Base-by-base conservation (phyloP, 2,329 filamentous ascomycete species). In the Pseudovirgaria hyperparasitica region DNA sequence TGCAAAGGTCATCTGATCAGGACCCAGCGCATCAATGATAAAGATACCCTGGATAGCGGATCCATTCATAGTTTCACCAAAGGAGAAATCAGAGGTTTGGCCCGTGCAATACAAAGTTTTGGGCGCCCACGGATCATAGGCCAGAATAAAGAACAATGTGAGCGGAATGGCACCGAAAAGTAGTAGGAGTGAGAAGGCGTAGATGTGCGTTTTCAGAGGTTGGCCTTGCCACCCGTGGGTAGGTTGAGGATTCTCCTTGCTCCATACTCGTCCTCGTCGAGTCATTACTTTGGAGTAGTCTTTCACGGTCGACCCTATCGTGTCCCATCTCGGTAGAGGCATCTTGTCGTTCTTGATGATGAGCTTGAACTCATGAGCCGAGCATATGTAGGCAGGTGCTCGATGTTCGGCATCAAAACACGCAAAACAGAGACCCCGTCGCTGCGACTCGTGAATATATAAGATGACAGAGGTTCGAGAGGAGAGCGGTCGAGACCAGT, bases 1-100 rank as follows among this genome's bases (percentile, higher is more conserved):
- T 7, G 43, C 35, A 25, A 55, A 55, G 0, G 42, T 27, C 12
- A 45, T 43, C 1, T 17, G 23, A 1, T 46, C 48, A 17, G 31
- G 43, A 1, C 39, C 42, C 3, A 20, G 15, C n/a, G n/a, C n/a
- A 27, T 50, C 48, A 5, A 52, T 34, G 10, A 44, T 38, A 18
- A 51, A 52, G 1, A 52, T 25, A 6, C 34, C 38, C 19, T 48
- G 41, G 5, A 46, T 33, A 3, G 46, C 47, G 9, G 23, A 26
- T 3, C 37, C n/a, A n/a, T n/a, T n/a, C n/a, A n/a, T n/a, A n/a
- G n/a, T n/a, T n/a, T n/a, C n/a, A n/a, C n/a, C n/a, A n/a, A n/a
- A n/a, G n/a, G n/a, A n/a, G n/a, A n/a, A n/a, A n/a, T n/a, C n/a
- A n/a, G 19, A 3, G 16, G 19, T 6, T 9, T 19, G 2, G 24